These are phyloP conservation scores for Conticribra weissflogii DNA, from an alignment of 108 stramenopile species.

Conservation along the genomic window DNA sequence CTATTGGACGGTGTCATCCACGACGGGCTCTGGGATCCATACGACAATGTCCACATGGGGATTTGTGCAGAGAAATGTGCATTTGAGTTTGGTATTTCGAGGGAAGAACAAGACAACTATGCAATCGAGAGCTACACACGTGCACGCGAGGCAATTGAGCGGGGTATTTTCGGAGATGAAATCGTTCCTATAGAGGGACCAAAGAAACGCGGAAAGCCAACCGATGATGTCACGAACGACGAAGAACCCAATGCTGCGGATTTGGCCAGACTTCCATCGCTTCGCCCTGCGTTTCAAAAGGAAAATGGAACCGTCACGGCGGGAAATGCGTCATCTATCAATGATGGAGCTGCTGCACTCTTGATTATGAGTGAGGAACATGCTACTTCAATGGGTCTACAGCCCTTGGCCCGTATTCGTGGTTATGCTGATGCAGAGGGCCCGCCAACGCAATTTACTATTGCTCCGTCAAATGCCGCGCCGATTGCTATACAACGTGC, in stretches of 20 bases:
- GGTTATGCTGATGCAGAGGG: conserved; percentile 91
- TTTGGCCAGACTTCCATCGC: conserved; percentile 67
- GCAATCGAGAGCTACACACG: conserved; percentile 87
- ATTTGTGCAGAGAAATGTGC: conserved; percentile 95
- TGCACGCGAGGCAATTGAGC: conserved; percentile 69
- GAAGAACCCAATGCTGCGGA: conserved; percentile 86
- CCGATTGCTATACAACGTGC: conserved; percentile 86
- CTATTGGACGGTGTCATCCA: conserved; percentile 87
- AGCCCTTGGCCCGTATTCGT: conserved; percentile 82
- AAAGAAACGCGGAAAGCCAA: conserved; percentile 58
- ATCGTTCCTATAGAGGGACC: conserved; percentile 75
- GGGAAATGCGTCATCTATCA: conserved; percentile 95
- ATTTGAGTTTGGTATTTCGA: conserved; percentile 64
- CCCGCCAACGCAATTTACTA: conserved; percentile 92
- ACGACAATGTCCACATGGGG: conserved; percentile 96
- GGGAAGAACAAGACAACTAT: conserved; percentile 95
- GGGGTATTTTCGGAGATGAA: conserved; percentile 80
- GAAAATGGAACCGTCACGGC: conserved; percentile 93
- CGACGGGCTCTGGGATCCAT: conserved; percentile 97
- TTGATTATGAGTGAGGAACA: conserved; percentile 85
- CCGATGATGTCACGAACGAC: conserved; percentile 67
- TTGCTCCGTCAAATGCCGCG: conserved; percentile 90
- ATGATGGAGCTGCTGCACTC: conserved; percentile 95
- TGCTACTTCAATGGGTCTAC: conserved; percentile 66
- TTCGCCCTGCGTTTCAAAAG: conserved; percentile 89